Percentiles rank a stretch among this genome's conserved stretches.
These are phyloP conservation scores for Neofusicoccum kwambonambiense DNA, from an alignment of 2,329 filamentous ascomycete species.

Conservation along the genomic window DNA sequence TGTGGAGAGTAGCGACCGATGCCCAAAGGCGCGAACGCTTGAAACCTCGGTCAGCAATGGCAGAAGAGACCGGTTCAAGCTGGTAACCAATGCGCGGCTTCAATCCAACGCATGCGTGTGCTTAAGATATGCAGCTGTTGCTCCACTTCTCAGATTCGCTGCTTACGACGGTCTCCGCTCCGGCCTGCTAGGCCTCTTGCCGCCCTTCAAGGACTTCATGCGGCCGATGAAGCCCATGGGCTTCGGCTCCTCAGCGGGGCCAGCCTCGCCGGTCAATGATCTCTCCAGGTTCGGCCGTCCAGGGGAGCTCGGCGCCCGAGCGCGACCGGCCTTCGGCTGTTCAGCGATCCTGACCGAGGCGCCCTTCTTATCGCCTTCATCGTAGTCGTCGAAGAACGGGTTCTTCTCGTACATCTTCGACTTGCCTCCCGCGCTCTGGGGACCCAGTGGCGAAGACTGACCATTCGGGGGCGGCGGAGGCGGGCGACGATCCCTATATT, in stretches of 20 bases:
- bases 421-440: slow-evolving; percentile 43
- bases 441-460: slow-evolving; percentile 5
- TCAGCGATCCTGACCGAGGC: slow-evolving; percentile 56
- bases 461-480: slow-evolving; percentile 18
- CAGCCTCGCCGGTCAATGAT: neutral
- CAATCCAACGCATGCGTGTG: slow-evolving; percentile 12
- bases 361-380: slow-evolving; percentile 63
- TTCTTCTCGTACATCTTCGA: slow-evolving; percentile 55
- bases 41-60: neutral
- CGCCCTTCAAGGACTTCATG: slow-evolving; percentile 38
- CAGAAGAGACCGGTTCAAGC: neutral
- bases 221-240: slow-evolving; percentile 4
- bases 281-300: slow-evolving; percentile 7
- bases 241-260: neutral
- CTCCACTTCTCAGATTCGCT: neutral
- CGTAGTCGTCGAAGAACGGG: slow-evolving; percentile 82
- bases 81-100: slow-evolving; percentile 9
- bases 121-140: slow-evolving; percentile 2
- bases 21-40: neutral
- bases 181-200: slow-evolving; percentile 30
- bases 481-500: slow-evolving; percentile 24
- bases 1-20: neutral
- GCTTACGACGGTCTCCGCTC: slow-evolving; percentile 26
- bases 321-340: slow-evolving; percentile 22
- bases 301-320: slow-evolving; percentile 29